phyloP scores from a whole-genome alignment of 2,329 filamentous ascomycete species.

The Diplodia intermedia region DNA sequence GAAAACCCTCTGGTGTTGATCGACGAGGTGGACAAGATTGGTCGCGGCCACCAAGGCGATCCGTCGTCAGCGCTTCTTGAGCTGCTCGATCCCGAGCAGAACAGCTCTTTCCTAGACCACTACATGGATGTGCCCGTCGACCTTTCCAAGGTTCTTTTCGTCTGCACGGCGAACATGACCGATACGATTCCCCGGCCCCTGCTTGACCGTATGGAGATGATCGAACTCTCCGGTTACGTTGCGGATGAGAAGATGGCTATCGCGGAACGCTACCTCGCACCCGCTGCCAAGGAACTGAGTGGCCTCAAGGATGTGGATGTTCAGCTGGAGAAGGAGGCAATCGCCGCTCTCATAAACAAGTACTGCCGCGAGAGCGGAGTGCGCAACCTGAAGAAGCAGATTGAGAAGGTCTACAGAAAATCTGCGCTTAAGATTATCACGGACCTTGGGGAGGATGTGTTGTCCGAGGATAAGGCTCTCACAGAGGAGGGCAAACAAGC shows the following conservation, averaged over 20 bases:
- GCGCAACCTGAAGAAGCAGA: constrained; percentile 98
- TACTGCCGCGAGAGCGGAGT: constrained; percentile 98
- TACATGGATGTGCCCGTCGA: constrained; percentile 99
- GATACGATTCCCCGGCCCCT: constrained; percentile 95
- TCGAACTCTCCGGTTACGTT: constrained; percentile 94
- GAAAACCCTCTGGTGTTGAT: constrained; percentile 97
- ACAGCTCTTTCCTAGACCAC: constrained; percentile 95
- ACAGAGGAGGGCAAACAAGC: constrained; percentile 86
- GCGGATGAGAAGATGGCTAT: constrained; percentile 99
- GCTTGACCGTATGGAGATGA: constrained; percentile 96
- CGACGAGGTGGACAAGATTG: constrained; percentile 98
- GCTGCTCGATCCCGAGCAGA: constrained; percentile 94
- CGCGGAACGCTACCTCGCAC: constrained; percentile 88
- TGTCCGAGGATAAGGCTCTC: constrained; percentile 80
- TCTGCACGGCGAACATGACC: constrained; percentile 98
- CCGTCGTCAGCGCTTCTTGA: constrained; percentile 93
- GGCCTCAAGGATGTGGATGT: constrained; percentile 91
- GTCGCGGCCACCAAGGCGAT: constrained; percentile 93
- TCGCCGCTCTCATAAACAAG: constrained; percentile 96
- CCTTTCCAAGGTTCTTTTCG: constrained; percentile 95
- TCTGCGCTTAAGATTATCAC: constrained; percentile 96
- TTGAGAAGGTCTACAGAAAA: constrained; percentile 98
- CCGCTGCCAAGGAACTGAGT: constrained; percentile 91
- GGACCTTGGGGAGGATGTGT: constrained; percentile 83
- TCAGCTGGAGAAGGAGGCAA: constrained; percentile 82